phyloP scores from a whole-genome alignment of 192 early-diverging fungal species.

The Entomortierella parvispora region DNA sequence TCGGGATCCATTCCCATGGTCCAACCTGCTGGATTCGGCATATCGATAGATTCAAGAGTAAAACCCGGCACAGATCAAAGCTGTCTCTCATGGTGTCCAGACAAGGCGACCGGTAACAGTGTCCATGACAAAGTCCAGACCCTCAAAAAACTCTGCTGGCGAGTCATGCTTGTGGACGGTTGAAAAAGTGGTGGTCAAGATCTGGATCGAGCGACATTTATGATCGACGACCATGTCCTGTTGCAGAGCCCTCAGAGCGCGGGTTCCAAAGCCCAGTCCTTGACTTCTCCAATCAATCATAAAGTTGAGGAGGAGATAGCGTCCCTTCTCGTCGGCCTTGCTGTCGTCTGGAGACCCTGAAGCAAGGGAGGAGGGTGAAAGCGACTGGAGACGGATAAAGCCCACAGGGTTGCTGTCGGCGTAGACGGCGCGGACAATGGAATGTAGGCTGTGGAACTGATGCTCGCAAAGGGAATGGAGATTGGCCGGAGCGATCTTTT shows the following conservation, averaged over 20 bases:
- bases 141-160: constrained; percentile 35
- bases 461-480: constrained; percentile 46
- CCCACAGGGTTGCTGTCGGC: constrained; percentile 36
- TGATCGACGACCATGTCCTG: neutral
- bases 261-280: constrained; percentile 40
- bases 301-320: constrained; percentile 5
- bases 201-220: neutral
- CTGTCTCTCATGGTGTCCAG: neutral
- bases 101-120: neutral
- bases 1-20: too few relatives aligned
- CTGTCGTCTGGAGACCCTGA: too few relatives aligned
- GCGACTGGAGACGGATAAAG: constrained; percentile 18
- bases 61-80: too few relatives aligned
- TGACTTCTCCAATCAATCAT: constrained; percentile 38
- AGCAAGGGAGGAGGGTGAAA: neutral
- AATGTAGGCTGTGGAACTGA: constrained; percentile 19
- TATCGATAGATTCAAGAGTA: too few relatives aligned
- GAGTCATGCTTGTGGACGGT: constrained; percentile 28
- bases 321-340: neutral
- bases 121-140: constrained; percentile 7
- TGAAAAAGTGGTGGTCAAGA: constrained; percentile 16
- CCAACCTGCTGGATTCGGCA: too few relatives aligned
- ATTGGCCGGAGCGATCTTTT: constrained; percentile 14
- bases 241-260: constrained; percentile 16
- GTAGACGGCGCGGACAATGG: constrained; percentile 26